Base-by-base conservation (phyloP, 1,139 yeast genomes). In the Entelexis sorbosivorans region DNA sequence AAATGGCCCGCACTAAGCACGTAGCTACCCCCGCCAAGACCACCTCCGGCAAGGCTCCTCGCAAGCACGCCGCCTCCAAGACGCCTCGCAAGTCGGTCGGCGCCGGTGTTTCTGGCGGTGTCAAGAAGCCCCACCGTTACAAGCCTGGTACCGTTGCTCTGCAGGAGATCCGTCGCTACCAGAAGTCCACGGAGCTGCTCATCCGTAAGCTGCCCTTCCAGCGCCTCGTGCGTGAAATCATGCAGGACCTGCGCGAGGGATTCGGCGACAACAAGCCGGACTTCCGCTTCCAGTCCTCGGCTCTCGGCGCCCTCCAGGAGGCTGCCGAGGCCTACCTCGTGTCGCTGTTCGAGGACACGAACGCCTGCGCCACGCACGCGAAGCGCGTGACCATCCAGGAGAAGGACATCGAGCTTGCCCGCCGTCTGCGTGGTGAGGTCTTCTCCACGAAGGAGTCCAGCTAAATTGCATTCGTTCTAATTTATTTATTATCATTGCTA, bases 141-240 rank as follows among this genome's bases (percentile, higher is more conserved):
- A 89, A 88, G 91, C 97, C 97, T 73, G 97, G 97, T 88, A 89
- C 96, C 69, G 96, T 89, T 69, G 97, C 97, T 66, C 84, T 89
- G 71, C 89, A 96, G 84, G 97, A 89, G 79, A 89, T 89, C 70
- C 87, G 96, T 83, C 87, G 96, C 78, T 89, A 89, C 81, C 96
- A 89, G 78, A 89, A 89, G 76, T 85, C 96, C 60, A 89, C 96
- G 68, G 97, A 89, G 75, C 78, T 89, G 58, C 81, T 89, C 72
- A 88, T 89, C 75, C 87, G 97, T 82, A 88, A 89, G 77, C 81
- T 89, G 66, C 97, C 97, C 61, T 88, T 88, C 94, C 96, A 89
- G 78, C 85, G 97, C 81, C 82, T 89, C 70, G 96, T 89, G 58
- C 83, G 96, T 76, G 96, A 89, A 76, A 86, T 89, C 66, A 96